These are phyloP conservation scores for Xylariaceae sp. DNA, from an alignment of 2,329 filamentous ascomycete genomes.

Conservation along the genomic window DNA sequence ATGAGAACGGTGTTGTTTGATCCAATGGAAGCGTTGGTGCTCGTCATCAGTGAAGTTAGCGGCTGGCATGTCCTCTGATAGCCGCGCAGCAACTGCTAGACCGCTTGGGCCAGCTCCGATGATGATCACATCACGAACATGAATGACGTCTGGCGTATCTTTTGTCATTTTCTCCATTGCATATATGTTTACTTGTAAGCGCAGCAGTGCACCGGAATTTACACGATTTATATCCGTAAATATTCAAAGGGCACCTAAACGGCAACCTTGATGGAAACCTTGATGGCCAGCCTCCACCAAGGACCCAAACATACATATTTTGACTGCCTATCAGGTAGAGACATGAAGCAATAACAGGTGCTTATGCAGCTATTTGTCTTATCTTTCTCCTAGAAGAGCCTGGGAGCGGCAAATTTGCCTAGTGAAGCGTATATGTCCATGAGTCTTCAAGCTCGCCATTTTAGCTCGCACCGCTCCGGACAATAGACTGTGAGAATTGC, in stretches of 20 bases:
- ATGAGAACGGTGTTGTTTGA: constrained; percentile 65
- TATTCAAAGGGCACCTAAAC: background rate
- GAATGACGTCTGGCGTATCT: constrained; percentile 29
- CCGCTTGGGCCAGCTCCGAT: constrained; percentile 78
- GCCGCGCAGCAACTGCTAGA: constrained; percentile 73
- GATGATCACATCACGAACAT: constrained; percentile 70
- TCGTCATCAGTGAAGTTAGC: constrained; percentile 85
- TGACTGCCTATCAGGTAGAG: too few species aligned
- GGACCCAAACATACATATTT: too few species aligned
- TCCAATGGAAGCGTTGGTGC: constrained; percentile 81
- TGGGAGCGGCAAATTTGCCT: too few species aligned
- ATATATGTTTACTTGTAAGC: background rate
- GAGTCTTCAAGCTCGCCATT: too few species aligned
- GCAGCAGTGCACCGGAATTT: background rate
- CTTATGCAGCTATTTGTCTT: too few species aligned
- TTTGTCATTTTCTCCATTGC: constrained; percentile 20
- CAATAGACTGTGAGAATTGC: too few species aligned
- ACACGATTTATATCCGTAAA: constrained; percentile 4
- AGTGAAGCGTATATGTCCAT: too few species aligned
- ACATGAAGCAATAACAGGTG: too few species aligned
- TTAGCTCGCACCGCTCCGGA: too few species aligned
- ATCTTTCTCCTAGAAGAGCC: too few species aligned
- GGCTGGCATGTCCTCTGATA: constrained; percentile 74
- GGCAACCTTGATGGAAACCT: constrained; percentile 25
- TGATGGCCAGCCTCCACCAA: constrained; percentile 16